Evolutionary conservation across 1,139 yeast species (phyloP).

Genomic region (Wickerhamiella infanticola): DNA sequence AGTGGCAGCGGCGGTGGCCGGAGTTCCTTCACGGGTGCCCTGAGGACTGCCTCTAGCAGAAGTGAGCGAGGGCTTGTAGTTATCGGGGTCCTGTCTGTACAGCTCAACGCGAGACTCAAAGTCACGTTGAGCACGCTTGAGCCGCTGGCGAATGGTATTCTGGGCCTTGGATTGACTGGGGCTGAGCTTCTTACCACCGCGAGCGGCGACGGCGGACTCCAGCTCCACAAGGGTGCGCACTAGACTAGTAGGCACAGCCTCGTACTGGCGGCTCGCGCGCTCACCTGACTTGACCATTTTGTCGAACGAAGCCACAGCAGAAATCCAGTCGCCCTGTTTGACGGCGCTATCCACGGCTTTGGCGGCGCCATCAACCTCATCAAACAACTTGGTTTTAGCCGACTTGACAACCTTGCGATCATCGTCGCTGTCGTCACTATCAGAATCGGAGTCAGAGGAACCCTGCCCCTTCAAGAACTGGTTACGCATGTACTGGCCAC

Average conservation of each 20-base stretch:
- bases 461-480: slow-evolving; percentile 31
- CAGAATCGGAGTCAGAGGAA: slow-evolving; percentile 34
- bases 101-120: slow-evolving; percentile 41
- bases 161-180: slow-evolving; percentile 78
- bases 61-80: slow-evolving; percentile 31
- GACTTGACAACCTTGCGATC: slow-evolving; percentile 72
- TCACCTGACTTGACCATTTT: slow-evolving; percentile 65
- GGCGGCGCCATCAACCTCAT: slow-evolving; percentile 60
- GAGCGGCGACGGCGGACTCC: slow-evolving; percentile 51
- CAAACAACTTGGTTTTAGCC: slow-evolving; percentile 83
- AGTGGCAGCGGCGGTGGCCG: slow-evolving; percentile 19
- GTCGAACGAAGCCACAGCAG: slow-evolving; percentile 32
- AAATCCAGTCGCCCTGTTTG: slow-evolving; percentile 67
- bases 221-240: slow-evolving; percentile 55
- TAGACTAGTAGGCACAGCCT: slow-evolving; percentile 52
- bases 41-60: slow-evolving; percentile 7
- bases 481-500: slow-evolving; percentile 13
- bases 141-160: slow-evolving; percentile 78
- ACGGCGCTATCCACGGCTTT: slow-evolving; percentile 57
- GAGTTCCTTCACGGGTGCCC: slow-evolving; percentile 4
- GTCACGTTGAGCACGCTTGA: slow-evolving; percentile 65
- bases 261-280: slow-evolving; percentile 60
- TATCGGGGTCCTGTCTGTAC: slow-evolving; percentile 57
- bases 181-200: slow-evolving; percentile 53
- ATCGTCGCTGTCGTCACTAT: slow-evolving; percentile 41